Base-by-base conservation (phyloP, 129 eudicot species). In the Artemisia argyi region DNA sequence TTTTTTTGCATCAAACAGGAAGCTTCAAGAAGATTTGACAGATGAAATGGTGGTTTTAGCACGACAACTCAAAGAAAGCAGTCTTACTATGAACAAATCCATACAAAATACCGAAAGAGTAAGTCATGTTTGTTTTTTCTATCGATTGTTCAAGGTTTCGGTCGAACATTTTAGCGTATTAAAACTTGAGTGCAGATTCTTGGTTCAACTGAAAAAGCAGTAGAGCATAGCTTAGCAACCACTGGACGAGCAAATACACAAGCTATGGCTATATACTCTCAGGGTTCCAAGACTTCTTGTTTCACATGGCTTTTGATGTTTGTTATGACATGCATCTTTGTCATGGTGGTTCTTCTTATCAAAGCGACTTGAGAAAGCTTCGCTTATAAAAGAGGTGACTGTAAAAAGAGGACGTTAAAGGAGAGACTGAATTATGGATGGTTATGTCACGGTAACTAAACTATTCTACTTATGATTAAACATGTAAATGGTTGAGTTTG, bases 41-140 rank as follows among this genome's bases (percentile, higher is more conserved):
- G 96, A 94, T 79, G 98, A 90, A 83, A 90, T 94, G 97, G 98
- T 94, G 61, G 83, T 50, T 11, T 86, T 94, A 75, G 98, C 98
- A 28, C 89, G 80, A n/a, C 91, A 90, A 67, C 93, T 94, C 8
- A 94, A 94, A 79, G 98, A 94, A 83, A 84, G 88, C 70, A 90
- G 97, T 83, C 87, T 85, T 24, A 53, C 82, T 83, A 94, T 94
- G 93, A 88, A 73, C 71, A 89, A 81, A 56, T 94, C 98, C 46
- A 65, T 94, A 35, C 79, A 83, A 67, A 79, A 87, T 74, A 87
- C 98, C 1, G 98, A 94, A 69, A 87, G 86, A 77, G 97, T 88
- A 81, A 85, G 87, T 65, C 24, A 12, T 73, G 22, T 39, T 39
- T 39, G 0, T 39, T 39, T 32, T 5, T 13, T n/a, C 14, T 7